Conservation (phyloP, 2,329 filamentous ascomycete species). For the Fusarium longipes region DNA sequence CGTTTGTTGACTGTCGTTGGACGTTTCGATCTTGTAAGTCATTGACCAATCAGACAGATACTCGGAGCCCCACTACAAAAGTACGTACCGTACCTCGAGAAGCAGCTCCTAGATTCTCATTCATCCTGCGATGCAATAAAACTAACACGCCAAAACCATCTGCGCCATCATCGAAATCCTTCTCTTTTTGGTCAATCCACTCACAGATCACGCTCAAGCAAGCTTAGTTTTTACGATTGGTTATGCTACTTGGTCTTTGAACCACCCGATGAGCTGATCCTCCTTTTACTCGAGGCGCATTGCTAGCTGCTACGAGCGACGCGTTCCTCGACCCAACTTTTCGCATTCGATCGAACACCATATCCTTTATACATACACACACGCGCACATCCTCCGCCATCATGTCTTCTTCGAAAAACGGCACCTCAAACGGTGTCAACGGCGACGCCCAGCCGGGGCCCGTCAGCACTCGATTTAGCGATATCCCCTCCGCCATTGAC, state of each 20-base stretch:
- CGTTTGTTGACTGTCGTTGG: not conserved
- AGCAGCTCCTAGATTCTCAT: slow-evolving; percentile 36
- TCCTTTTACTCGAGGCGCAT: slow-evolving; percentile 48
- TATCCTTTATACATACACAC: slow-evolving; percentile 15
- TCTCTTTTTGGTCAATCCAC: slow-evolving; percentile 11
- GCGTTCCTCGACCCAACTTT: slow-evolving; percentile 44
- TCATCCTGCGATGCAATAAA: slow-evolving; percentile 38
- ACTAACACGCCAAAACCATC: slow-evolving; percentile 37
- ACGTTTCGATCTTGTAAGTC: slow-evolving; percentile 6
- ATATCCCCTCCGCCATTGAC: slow-evolving; percentile 73
- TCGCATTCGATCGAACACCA: slow-evolving; percentile 26
- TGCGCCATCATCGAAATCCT: slow-evolving; percentile 19
- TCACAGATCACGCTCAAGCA: not conserved
- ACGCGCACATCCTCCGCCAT: not conserved
- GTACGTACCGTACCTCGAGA: slow-evolving; percentile 9
- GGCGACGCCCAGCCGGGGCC: slow-evolving; percentile 52
- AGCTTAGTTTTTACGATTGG: slow-evolving; percentile 33
- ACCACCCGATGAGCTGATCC: slow-evolving; percentile 46
- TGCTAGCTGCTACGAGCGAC: slow-evolving; percentile 46
- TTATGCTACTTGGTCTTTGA: slow-evolving; percentile 43
- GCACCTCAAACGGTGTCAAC: slow-evolving; percentile 58
- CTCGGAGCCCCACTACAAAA: not conserved
- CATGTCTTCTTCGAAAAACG: slow-evolving; percentile 60
- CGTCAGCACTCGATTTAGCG: slow-evolving; percentile 69
- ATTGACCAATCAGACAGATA: slow-evolving; percentile 14